Conservation (phyloP, 1,139 yeast species). For the Protomyces inouyei region DNA sequence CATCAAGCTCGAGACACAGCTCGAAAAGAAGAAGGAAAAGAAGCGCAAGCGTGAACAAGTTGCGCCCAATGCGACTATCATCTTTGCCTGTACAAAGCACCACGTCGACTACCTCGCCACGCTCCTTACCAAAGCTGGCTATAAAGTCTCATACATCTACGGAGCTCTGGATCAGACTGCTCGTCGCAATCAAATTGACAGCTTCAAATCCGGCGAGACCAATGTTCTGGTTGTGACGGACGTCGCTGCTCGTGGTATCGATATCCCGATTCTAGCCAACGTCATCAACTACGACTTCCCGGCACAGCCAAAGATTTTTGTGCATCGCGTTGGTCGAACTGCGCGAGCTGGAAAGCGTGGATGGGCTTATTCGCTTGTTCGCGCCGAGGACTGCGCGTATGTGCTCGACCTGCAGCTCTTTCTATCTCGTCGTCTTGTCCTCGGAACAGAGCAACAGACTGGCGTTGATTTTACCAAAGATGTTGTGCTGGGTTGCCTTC, state of each 20-base stretch:
- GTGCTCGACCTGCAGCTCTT: conserved; percentile 84
- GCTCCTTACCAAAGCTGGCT: conserved; percentile 70
- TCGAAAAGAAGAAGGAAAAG: conserved; percentile 43
- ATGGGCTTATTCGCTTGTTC: conserved; percentile 91
- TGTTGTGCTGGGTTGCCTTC: conserved; percentile 76
- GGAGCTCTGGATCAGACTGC: conserved; percentile 96
- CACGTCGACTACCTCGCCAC: conserved; percentile 86
- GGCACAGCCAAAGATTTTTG: conserved; percentile 83
- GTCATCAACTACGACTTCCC: conserved; percentile 89
- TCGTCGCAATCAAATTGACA: conserved; percentile 78
- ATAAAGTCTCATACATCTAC: conserved; percentile 80
- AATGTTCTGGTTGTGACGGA: conserved; percentile 89
- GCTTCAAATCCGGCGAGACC: conserved; percentile 79
- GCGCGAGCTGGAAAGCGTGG: conserved; percentile 98
- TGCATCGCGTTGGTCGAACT: conserved; percentile 98
- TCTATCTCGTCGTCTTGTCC: conserved; percentile 71
- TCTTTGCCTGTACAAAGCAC: conserved; percentile 94
- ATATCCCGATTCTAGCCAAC: conserved; percentile 91
- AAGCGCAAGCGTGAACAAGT: conserved; percentile 73
- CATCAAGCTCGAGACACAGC: conserved; percentile 77
- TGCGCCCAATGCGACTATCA: conserved; percentile 76
- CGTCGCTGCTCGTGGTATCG: conserved; percentile 99
- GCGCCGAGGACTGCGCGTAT: conserved; percentile 84
- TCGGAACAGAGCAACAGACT: conserved; percentile 42
- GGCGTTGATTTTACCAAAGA: conserved; percentile 59